Percentiles rank a stretch among this genome's conserved stretches.
phyloP scores from a whole-genome alignment of 495 filamentous ascomycete species.

The Aspergillus sparsus region DNA sequence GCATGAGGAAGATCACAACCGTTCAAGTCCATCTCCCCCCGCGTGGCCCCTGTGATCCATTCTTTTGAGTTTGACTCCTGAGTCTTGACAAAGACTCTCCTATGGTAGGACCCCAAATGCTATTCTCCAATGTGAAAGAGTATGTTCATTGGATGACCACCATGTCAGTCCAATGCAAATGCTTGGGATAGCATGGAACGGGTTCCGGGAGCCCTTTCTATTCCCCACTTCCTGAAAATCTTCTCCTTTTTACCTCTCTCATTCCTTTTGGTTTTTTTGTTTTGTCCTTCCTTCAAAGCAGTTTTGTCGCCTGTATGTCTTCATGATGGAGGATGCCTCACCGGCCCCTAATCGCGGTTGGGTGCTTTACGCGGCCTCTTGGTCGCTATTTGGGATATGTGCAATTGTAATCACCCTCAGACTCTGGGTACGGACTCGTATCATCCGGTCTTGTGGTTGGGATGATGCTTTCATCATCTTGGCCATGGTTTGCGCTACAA shows the following conservation, averaged over 20 bases:
- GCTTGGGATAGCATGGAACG: background rate
- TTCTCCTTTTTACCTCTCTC: background rate
- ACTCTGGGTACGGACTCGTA: constrained; percentile 12
- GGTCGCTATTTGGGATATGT: constrained; percentile 12
- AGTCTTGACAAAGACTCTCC: background rate
- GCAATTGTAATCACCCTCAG: constrained; percentile 1
- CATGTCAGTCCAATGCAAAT: background rate
- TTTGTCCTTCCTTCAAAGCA: background rate
- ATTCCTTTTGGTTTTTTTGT: background rate
- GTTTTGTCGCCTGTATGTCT: background rate
- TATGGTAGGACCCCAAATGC: no score
- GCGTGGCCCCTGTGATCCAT: background rate
- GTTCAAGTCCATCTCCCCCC: background rate
- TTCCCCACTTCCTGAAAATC: constrained; percentile 1
- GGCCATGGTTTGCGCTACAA: constrained; percentile 8
- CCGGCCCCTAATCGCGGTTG: constrained; percentile 9
- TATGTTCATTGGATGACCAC: background rate
- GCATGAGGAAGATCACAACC: background rate
- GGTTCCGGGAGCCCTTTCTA: background rate
- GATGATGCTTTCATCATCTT: constrained; percentile 19
- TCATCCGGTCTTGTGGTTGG: constrained; percentile 16
- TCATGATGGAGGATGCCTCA: background rate
- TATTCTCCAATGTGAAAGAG: no score
- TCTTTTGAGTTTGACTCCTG: background rate
- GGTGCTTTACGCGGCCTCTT: constrained; percentile 16